phyloP scores from a whole-genome alignment of 2,329 filamentous ascomycete species.

The Cytospora paraplurivora region DNA sequence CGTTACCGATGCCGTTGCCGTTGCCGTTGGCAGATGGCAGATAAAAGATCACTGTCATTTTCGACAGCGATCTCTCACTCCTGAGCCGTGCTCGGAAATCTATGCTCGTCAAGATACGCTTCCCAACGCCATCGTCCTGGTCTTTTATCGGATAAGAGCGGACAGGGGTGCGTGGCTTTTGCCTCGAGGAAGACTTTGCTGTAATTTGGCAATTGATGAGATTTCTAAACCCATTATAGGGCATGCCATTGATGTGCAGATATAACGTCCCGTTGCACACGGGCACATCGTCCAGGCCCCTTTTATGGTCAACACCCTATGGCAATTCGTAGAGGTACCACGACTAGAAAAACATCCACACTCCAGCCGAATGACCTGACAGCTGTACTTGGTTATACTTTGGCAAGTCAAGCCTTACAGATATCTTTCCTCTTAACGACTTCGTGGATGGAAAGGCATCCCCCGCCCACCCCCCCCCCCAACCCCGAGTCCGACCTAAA shows the following conservation, averaged over 20 bases:
- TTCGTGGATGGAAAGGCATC: too few species aligned
- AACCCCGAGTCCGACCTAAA: too few species aligned
- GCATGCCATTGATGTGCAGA: neutral
- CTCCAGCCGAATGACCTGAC: too few species aligned
- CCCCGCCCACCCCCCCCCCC: too few species aligned
- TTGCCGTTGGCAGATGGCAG: neutral
- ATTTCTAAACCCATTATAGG: neutral
- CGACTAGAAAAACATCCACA: too few species aligned
- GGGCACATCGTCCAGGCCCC: neutral
- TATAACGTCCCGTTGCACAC: neutral
- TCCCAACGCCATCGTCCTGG: too few species aligned
- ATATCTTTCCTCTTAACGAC: too few species aligned
- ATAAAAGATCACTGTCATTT: conserved; percentile 16
- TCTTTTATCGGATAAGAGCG: neutral
- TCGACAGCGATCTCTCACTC: conserved; percentile 29
- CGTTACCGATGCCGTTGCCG: neutral
- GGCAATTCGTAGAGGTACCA: too few species aligned
- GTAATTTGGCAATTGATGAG: neutral
- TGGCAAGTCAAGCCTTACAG: too few species aligned
- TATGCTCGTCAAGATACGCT: neutral
- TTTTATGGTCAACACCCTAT: neutral
- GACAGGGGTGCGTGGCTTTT: neutral
- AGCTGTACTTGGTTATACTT: too few species aligned
- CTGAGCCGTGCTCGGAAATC: conserved; percentile 14
- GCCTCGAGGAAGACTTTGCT: neutral